Evolutionary conservation across 1,284 basidiomycete genomes (phyloP), one percentile per base, ranked within the genome.

Genomic region (Salmacisia buchloeana): DNA sequence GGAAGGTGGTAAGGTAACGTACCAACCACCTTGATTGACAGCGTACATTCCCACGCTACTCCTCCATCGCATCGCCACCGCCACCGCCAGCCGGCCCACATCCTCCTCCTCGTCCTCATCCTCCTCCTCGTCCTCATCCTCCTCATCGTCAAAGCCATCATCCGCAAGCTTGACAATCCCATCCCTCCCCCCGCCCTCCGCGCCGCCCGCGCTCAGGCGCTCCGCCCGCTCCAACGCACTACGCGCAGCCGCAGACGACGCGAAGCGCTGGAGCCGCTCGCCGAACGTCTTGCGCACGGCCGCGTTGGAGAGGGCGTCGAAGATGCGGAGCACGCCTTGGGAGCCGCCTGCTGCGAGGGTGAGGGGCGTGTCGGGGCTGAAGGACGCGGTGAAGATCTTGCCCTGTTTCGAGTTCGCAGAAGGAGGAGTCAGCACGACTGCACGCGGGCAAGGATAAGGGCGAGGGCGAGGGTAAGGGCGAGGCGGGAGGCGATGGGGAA

Each of bases 341-440:
- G 90, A 92, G 3, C 96, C 96, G 13, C 90, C 96, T 1, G 92
- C 94, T 1, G 94, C 94, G 52, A 99, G 80, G 1, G 92, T 96
- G 60, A 97, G 86, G 0, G 94, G 89, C 74, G 96, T 91, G 79
- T 97, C 92, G 0, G 96, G 94, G 25, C 91, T 94, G 84, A 91
- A 97, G 2, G 85, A 83, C 0, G 89, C 85, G 1, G 92, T 89
- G 81, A 98, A 98, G 21, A 98, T 89, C 83, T 96, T 96, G 80
- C 94, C 94, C 57, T 46, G 58, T 25, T 3, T 35, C 18, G 21
- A 35, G 52, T 23, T 18, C 18, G 38, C 31, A 0, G 58, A 7
- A 6, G 6, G 18, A 29, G 25, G 31, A 58, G 31, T n/a, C 43
- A 29, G 35, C 36, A 54, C 62, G 23, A 3, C 15, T 21, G 38